Percentiles rank a stretch among this genome's conserved stretches.
Evolutionary conservation across 2,329 filamentous ascomycete species (phyloP).

Genomic region (Claviceps lovelessii): DNA sequence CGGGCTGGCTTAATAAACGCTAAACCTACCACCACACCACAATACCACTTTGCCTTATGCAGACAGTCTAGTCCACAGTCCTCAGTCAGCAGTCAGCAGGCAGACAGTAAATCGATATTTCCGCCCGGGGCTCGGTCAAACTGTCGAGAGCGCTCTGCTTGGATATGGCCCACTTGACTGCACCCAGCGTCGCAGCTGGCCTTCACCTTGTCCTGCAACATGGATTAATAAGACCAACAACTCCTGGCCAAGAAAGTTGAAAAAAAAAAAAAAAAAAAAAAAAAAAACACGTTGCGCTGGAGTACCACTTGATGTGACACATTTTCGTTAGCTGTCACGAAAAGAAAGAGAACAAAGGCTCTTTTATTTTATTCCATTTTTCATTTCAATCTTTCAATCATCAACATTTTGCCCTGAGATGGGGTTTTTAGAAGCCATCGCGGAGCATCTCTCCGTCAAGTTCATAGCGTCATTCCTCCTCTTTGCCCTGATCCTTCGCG

Average conservation of each 20-base stretch:
- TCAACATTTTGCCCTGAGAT: conserved; percentile 16
- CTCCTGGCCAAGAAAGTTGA: neutral
- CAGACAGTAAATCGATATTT: neutral
- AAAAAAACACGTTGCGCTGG: neutral
- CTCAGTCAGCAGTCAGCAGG: neutral
- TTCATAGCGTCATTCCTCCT: conserved; percentile 23
- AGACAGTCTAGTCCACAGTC: neutral
- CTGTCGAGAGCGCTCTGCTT: neutral
- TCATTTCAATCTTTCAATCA: neutral
- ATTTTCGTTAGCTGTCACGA: neutral
- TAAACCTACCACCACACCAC: neutral
- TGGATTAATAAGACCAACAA: neutral
- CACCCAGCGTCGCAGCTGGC: neutral
- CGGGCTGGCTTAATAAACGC: neutral
- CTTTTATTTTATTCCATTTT: neutral
- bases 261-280: too few species aligned
- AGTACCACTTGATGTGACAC: neutral
- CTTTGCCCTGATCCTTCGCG: conserved; percentile 24
- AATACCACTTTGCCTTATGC: neutral
- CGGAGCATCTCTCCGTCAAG: conserved; percentile 30
- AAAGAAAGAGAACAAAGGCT: neutral
- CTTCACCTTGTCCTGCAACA: neutral
- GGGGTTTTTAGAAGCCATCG: conserved; percentile 35
- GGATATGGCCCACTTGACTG: neutral
- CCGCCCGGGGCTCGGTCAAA: neutral